Evolutionary conservation across 768 basidiomycete genomes (phyloP).

Genomic region (Leccinum subgranulosum): DNA sequence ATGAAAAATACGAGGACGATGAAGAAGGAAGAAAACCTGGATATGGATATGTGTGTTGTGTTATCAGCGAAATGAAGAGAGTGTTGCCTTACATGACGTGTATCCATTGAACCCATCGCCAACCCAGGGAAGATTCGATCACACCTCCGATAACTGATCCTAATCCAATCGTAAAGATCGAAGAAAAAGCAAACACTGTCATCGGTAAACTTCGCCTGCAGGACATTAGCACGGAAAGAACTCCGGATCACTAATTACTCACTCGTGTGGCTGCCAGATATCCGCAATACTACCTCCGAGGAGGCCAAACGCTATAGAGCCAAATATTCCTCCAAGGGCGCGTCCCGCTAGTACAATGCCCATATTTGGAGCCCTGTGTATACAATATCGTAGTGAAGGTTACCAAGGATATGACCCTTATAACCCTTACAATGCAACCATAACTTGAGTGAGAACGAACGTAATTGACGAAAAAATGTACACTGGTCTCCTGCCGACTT

Average conservation of each 20-base stretch:
- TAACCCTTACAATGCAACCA: slow-evolving; percentile 28
- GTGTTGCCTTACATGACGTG: slow-evolving; percentile 48
- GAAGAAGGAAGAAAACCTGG: slow-evolving; percentile 51
- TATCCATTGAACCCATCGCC: slow-evolving; percentile 86
- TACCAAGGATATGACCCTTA: not conserved
- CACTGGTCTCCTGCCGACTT: slow-evolving; percentile 62
- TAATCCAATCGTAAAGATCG: slow-evolving; percentile 56
- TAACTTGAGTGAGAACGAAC: slow-evolving; percentile 51
- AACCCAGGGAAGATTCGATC: slow-evolving; percentile 58
- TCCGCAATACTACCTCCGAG: slow-evolving; percentile 69
- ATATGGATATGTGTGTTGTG: not conserved
- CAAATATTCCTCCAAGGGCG: slow-evolving; percentile 60
- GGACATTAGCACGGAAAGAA: not conserved
- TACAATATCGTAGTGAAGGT: not conserved
- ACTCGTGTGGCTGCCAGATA: slow-evolving; percentile 63
- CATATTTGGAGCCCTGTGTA: slow-evolving; percentile 40
- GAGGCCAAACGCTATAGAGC: slow-evolving; percentile 62
- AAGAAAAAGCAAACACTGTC: slow-evolving; percentile 61
- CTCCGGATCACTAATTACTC: slow-evolving; percentile 14
- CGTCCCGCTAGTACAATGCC: slow-evolving; percentile 56
- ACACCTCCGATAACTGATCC: slow-evolving; percentile 64
- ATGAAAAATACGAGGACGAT: slow-evolving; percentile 52
- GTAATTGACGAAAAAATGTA: slow-evolving; percentile 51
- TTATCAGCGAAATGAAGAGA: not conserved
- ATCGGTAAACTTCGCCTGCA: slow-evolving; percentile 71